Conservation (phyloP, 1,284 basidiomycete genomes). For the Rhodotorula sp. region DNA sequence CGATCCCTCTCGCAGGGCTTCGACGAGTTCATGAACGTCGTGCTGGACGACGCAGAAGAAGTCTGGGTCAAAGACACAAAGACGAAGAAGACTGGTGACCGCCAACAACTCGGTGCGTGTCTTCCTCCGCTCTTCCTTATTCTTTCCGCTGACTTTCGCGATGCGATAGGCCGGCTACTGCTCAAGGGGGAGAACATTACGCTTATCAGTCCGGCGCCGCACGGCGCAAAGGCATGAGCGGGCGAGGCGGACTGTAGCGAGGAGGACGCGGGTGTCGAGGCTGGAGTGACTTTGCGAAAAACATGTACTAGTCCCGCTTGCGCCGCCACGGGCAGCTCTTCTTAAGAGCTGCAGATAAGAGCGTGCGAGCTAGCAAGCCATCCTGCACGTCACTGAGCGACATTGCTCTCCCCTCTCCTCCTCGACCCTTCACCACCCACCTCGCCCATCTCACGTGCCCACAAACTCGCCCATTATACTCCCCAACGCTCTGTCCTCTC, state of each 20-base stretch:
- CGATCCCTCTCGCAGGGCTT: constrained; percentile 77
- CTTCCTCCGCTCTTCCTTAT: constrained; percentile 3
- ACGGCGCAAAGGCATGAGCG: neutral
- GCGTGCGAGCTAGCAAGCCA: neutral
- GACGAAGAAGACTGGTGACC: constrained; percentile 61
- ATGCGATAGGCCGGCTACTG: constrained; percentile 72
- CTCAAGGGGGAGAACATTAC: constrained; percentile 97
- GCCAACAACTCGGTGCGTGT: constrained; percentile 69
- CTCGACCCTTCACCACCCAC: neutral
- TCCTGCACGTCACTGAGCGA: neutral
- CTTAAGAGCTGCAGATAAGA: neutral
- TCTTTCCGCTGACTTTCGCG: neutral
- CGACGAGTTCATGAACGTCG: constrained; percentile 99
- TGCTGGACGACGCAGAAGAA: constrained; percentile 89
- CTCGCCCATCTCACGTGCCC: neutral
- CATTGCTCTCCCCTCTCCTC: neutral
- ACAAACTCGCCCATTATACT: too few relatives aligned
- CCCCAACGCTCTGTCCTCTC: neutral
- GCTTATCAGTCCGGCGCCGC: constrained; percentile 65
- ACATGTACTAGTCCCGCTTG: constrained; percentile 9
- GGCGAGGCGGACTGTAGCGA: neutral
- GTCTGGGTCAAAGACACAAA: constrained; percentile 75
- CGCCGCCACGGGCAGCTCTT: neutral
- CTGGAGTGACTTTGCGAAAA: neutral
- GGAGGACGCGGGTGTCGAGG: too few relatives aligned